These are phyloP conservation scores for Diplogelasinospora grovesii DNA, from an alignment of 495 filamentous ascomycete genomes.

Conservation along the genomic window DNA sequence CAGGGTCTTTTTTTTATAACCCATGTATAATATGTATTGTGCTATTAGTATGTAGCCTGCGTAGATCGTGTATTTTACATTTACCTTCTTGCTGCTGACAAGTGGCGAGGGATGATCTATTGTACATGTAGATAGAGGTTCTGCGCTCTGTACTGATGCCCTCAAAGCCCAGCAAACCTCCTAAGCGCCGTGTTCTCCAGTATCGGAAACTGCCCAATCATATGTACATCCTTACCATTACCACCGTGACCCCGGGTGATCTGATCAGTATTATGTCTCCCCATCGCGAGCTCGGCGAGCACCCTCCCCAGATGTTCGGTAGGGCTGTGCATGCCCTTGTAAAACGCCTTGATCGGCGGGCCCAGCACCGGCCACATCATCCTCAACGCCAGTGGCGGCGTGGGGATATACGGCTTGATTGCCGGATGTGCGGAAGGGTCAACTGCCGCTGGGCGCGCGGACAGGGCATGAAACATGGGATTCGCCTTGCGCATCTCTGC, in stretches of 20 bases:
- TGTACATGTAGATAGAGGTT: no score
- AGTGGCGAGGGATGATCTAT: no score
- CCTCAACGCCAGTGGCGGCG: background rate
- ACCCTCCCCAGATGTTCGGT: conserved; percentile 36
- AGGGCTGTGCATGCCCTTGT: conserved; percentile 27
- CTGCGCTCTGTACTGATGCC: no score
- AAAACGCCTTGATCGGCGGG: conserved; percentile 11
- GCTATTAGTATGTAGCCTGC: no score
- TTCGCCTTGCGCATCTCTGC: conserved; percentile 29
- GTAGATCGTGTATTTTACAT: no score
- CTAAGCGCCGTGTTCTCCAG: conserved; percentile 44
- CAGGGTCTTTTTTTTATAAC: no score
- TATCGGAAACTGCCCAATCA: conserved; percentile 37
- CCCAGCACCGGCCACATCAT: conserved; percentile 12
- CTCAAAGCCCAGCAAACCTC: conserved; percentile 37
- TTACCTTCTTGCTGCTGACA: no score
- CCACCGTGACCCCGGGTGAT: conserved; percentile 36
- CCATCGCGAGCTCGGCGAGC: conserved; percentile 53
- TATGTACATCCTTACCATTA: conserved; percentile 34
- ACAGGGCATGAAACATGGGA: conserved; percentile 41
- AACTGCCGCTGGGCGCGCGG: conserved; percentile 48
- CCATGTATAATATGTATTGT: no score
- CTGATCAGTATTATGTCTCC: no score
- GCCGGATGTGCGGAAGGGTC: conserved; percentile 42
- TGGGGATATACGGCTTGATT: conserved; percentile 42